Conservation (phyloP, 495 filamentous ascomycete genomes). For the Saxophila tyrrhenica region DNA sequence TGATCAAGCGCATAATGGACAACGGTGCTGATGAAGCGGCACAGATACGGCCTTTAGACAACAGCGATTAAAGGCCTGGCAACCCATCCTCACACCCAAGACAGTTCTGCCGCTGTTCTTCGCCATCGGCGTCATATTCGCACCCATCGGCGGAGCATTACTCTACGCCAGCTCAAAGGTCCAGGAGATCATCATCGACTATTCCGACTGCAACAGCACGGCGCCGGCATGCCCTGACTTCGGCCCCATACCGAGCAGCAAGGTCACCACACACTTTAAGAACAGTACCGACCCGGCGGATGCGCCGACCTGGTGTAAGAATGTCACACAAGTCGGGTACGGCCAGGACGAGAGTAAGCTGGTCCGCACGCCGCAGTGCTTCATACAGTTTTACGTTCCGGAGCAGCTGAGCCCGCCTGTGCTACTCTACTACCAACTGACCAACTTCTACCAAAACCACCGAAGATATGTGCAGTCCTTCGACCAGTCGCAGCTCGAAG, state of each 20-base stretch:
- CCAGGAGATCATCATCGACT: conserved; percentile 82
- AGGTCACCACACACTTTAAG: conserved; percentile 58
- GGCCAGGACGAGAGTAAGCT: conserved; percentile 9
- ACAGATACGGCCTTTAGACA: conserved; percentile 85
- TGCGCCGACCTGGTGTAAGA: conserved; percentile 32
- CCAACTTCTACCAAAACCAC: conserved; percentile 99
- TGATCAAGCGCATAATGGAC: background rate
- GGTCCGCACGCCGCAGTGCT: conserved; percentile 39
- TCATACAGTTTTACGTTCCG: conserved; percentile 64
- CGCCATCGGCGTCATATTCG: conserved; percentile 72
- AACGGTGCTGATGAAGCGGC: background rate
- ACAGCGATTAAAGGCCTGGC: conserved; percentile 89
- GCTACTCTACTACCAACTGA: conserved; percentile 84
- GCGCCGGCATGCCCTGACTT: conserved; percentile 32
- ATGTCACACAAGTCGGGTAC: conserved; percentile 18
- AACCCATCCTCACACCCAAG: conserved; percentile 87
- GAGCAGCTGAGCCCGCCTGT: conserved; percentile 68
- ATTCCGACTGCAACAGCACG: conserved; percentile 56
- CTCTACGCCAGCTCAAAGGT: conserved; percentile 75
- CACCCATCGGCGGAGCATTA: conserved; percentile 72
- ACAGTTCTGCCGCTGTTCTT: conserved; percentile 88
- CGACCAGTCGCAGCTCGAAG: conserved; percentile 69
- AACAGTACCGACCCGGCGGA: conserved; percentile 24
- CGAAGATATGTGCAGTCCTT: conserved; percentile 88
- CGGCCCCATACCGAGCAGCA: conserved; percentile 39